Conservation (phyloP, 805 yeast species). For the Barnettozyma sp. region DNA sequence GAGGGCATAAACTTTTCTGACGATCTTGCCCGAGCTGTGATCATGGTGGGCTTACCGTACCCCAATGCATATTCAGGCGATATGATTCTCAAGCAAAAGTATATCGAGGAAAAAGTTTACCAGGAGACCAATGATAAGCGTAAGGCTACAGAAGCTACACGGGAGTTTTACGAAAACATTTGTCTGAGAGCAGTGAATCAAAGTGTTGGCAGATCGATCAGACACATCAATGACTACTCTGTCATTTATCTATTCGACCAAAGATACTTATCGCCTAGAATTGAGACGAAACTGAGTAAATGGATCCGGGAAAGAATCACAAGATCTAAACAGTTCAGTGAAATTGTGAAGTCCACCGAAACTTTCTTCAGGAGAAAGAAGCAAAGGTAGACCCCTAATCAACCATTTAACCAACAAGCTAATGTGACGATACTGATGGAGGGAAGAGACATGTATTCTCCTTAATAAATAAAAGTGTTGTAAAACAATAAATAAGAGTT, state of each 20-base stretch:
- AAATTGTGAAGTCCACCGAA: slow-evolving; percentile 20
- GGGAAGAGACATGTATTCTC: too few relatives aligned
- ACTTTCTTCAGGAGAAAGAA: too few relatives aligned
- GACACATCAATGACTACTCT: slow-evolving; percentile 79
- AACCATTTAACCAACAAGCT: too few relatives aligned
- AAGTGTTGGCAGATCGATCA: slow-evolving; percentile 84
- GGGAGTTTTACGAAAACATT: slow-evolving; percentile 66
- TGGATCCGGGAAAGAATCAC: slow-evolving; percentile 58
- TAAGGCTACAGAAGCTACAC: slow-evolving; percentile 42
- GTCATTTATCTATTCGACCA: slow-evolving; percentile 64
- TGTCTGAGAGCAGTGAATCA: slow-evolving; percentile 92
- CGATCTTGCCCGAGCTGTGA: slow-evolving; percentile 77
- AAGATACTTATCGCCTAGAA: slow-evolving; percentile 42
- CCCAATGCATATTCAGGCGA: slow-evolving; percentile 85
- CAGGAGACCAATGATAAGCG: slow-evolving; percentile 39
- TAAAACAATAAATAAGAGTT: too few relatives aligned
- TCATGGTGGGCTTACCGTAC: slow-evolving; percentile 84
- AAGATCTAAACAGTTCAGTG: slow-evolving; percentile 13
- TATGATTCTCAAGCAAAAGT: slow-evolving; percentile 60
- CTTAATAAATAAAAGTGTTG: too few relatives aligned
- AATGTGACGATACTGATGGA: too few relatives aligned
- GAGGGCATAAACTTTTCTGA: slow-evolving; percentile 93
- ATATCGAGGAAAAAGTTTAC: slow-evolving; percentile 47
- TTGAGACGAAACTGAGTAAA: slow-evolving; percentile 55
- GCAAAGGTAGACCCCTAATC: too few relatives aligned